Conservation (phyloP, 1,139 yeast species). For the Trichomonascaceae sp. region DNA sequence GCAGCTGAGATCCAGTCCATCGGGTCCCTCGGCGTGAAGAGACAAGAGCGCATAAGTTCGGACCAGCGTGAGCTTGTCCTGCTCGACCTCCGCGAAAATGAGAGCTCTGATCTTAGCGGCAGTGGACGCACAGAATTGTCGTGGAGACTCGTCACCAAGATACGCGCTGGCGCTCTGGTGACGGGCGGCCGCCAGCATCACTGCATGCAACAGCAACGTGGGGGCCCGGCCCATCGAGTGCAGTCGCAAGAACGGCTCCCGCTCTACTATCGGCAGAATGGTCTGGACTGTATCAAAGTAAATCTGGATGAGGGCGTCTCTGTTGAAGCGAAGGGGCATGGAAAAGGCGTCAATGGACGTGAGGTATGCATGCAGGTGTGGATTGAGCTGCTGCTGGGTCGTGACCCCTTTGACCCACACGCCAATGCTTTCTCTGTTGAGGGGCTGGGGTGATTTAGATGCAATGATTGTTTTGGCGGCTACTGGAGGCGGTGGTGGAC, state of each 20-base stretch:
- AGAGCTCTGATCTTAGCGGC: slow-evolving; percentile 30
- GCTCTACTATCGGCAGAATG: slow-evolving; percentile 29
- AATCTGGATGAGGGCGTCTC: slow-evolving; percentile 25
- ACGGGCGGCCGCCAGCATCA: slow-evolving; percentile 29
- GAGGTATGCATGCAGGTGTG: slow-evolving; percentile 23
- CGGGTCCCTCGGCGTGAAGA: slow-evolving; percentile 21
- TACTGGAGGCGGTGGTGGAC: slow-evolving; percentile 1
- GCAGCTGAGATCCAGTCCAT: slow-evolving; percentile 30
- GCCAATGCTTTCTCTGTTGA: slow-evolving; percentile 20
- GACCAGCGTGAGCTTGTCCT: slow-evolving; percentile 28
- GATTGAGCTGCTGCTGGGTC: slow-evolving; percentile 19
- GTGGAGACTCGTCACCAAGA: slow-evolving; percentile 21
- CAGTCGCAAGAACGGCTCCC: slow-evolving; percentile 24
- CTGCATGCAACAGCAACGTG: slow-evolving; percentile 28
- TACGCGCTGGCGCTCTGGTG: slow-evolving; percentile 26
- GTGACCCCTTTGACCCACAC: slow-evolving; percentile 26
- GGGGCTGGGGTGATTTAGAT: slow-evolving; percentile 3
- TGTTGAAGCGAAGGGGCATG: slow-evolving; percentile 22
- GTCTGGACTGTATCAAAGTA: slow-evolving; percentile 28
- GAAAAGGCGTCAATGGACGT: slow-evolving; percentile 29
- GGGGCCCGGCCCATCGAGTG: slow-evolving; percentile 28
- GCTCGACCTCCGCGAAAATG: slow-evolving; percentile 32
- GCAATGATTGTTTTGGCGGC: slow-evolving; percentile 1
- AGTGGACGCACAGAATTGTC: slow-evolving; percentile 24
- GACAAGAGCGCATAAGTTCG: slow-evolving; percentile 25